These are phyloP conservation scores for Citrus trifoliata DNA, from an alignment of 345 rosid genomes.

Conservation along the genomic window DNA sequence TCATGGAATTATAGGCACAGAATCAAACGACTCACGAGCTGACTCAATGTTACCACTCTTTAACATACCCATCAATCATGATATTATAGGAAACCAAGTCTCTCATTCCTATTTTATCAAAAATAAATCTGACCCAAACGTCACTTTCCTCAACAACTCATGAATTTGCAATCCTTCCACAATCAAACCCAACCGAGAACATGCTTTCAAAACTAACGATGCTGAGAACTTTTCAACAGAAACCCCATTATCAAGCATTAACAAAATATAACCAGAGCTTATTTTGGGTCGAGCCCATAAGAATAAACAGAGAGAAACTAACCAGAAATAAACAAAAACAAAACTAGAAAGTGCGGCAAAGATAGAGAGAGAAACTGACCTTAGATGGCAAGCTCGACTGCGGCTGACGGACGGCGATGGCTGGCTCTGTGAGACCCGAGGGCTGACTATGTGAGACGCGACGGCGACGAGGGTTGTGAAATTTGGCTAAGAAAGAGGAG, in stretches of 20 bases:
- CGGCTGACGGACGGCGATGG: too few species aligned
- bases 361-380: too few species aligned
- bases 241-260: constrained; percentile 40
- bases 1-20: constrained; percentile 27
- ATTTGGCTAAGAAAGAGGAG: too few species aligned
- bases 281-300: too few species aligned
- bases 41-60: constrained; percentile 45
- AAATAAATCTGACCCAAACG: constrained; percentile 30
- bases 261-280: constrained; percentile 16
- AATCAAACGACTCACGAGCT: constrained; percentile 45
- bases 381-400: too few species aligned
- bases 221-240: constrained; percentile 35
- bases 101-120: constrained; percentile 29
- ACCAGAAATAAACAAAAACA: too few species aligned
- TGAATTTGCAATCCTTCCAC: constrained; percentile 45
- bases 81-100: constrained; percentile 47
- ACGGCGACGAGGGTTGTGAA: too few species aligned
- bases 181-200: constrained; percentile 34
- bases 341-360: too few species aligned
- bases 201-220: constrained; percentile 50
- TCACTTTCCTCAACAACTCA: constrained; percentile 38
- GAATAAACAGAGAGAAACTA: too few species aligned
- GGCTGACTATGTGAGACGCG: too few species aligned
- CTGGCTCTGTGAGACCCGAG: too few species aligned
- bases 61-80: constrained; percentile 49